Percentiles rank a stretch among this genome's conserved stretches.
phyloP scores from a whole-genome alignment of 495 filamentous ascomycete genomes.

The Tuber umbilicatum region DNA sequence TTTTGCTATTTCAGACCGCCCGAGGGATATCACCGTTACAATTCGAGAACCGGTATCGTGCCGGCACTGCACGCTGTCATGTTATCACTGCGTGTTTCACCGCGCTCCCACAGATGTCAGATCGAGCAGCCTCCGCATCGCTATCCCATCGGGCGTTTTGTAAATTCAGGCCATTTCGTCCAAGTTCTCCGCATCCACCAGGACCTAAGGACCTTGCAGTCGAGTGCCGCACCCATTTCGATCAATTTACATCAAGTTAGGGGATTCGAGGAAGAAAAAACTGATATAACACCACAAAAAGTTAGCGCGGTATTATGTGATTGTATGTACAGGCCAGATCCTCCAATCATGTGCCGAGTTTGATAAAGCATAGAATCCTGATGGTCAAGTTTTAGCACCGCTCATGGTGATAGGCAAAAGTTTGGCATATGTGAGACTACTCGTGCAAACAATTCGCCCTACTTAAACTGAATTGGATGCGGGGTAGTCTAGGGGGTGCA shows the following conservation, averaged over 20 bases:
- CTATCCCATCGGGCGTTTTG: neutral
- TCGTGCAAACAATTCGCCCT: neutral
- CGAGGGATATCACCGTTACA: neutral
- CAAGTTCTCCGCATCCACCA: neutral
- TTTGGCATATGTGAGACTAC: neutral
- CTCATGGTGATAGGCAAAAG: neutral
- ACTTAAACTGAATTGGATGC: neutral
- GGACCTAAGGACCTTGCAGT: neutral
- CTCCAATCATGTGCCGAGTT: neutral
- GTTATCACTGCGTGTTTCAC: neutral
- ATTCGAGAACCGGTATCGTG: neutral
- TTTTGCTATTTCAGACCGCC: too few relatives aligned
- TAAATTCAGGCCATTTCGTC: neutral
- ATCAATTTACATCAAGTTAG: neutral
- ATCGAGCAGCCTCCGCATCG: neutral
- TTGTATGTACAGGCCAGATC: neutral
- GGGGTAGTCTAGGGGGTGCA: neutral
- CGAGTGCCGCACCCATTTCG: neutral
- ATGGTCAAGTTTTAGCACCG: neutral
- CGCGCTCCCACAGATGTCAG: neutral
- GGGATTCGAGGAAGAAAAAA: neutral
- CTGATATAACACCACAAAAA: neutral
- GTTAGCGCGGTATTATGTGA: neutral
- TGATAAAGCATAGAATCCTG: neutral
- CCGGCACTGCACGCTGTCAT: neutral